Conservation (phyloP, 2,329 filamentous ascomycete genomes). For the Bipolaris victoriae region DNA sequence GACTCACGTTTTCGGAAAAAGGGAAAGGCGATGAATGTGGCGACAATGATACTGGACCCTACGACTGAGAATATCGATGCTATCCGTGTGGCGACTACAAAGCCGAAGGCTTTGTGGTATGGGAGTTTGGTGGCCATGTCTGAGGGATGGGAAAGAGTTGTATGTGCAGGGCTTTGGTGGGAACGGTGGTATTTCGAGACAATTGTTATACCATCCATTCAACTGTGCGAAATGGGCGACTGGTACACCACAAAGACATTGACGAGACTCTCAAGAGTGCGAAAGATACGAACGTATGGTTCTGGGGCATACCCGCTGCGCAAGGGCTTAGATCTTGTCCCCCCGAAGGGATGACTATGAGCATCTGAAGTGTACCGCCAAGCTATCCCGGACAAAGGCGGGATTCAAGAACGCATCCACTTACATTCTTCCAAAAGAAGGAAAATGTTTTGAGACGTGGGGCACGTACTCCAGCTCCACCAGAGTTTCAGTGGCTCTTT, state of each 20-base stretch:
- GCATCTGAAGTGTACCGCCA: background rate
- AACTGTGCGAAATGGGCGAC: background rate
- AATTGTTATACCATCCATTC: background rate
- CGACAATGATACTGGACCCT: constrained; percentile 73
- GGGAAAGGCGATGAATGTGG: constrained; percentile 70
- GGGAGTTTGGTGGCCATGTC: constrained; percentile 23
- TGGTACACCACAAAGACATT: background rate
- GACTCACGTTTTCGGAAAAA: constrained; percentile 70
- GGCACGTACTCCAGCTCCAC: background rate
- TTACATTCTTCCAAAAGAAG: background rate
- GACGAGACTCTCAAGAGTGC: background rate
- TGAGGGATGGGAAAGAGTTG: background rate
- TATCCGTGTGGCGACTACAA: constrained; percentile 69
- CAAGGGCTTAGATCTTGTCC: background rate
- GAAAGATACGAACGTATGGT: background rate
- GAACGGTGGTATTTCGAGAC: background rate
- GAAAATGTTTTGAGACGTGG: background rate
- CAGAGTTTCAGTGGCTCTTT: background rate
- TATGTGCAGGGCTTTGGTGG: no score
- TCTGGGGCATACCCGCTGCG: background rate
- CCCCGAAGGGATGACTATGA: background rate
- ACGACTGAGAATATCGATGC: constrained; percentile 74
- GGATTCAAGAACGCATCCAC: background rate
- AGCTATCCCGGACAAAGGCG: background rate
- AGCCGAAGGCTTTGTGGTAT: constrained; percentile 43